Conservation (phyloP, 768 basidiomycete genomes). For the Suillus variegatus region DNA sequence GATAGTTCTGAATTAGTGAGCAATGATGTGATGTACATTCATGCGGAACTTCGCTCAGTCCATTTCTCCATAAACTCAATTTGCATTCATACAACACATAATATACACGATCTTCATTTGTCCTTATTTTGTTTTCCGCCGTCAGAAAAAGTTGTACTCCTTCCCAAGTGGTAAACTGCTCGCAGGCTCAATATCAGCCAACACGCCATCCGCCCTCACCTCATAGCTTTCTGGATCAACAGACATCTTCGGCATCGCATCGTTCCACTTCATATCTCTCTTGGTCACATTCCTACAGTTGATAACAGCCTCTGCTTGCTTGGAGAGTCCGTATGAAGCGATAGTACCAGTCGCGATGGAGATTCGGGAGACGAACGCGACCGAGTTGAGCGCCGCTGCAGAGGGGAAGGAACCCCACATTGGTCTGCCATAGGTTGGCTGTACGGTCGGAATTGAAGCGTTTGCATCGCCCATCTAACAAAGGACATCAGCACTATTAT, state of each 20-base stretch:
- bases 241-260: conserved; percentile 72
- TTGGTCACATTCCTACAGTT: conserved; percentile 78
- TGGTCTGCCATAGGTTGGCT: conserved; percentile 81
- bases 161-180: conserved; percentile 64
- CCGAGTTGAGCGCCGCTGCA: conserved; percentile 82
- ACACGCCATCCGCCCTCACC: conserved; percentile 75
- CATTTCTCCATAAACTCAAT: neutral
- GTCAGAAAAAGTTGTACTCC: conserved; percentile 80
- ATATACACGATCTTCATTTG: conserved; percentile 4
- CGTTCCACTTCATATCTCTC: conserved; percentile 94
- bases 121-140: conserved; percentile 7
- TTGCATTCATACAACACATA: conserved; percentile 6
- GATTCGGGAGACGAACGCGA: conserved; percentile 81
- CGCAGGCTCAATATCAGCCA: conserved; percentile 79
- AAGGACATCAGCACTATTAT: neutral
- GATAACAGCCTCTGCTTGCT: conserved; percentile 72
- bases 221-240: conserved; percentile 95
- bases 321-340: conserved; percentile 66
- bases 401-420: conserved; percentile 90
- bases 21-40: neutral
- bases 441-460: conserved; percentile 93
- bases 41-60: neutral
- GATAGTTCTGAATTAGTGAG: conserved; percentile 1
- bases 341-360: conserved; percentile 64
- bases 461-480: conserved; percentile 94